Percentiles rank a stretch among this genome's conserved stretches.
phyloP scores from a whole-genome alignment of 1,284 basidiomycete species.

The Ceratobasidium sp. region DNA sequence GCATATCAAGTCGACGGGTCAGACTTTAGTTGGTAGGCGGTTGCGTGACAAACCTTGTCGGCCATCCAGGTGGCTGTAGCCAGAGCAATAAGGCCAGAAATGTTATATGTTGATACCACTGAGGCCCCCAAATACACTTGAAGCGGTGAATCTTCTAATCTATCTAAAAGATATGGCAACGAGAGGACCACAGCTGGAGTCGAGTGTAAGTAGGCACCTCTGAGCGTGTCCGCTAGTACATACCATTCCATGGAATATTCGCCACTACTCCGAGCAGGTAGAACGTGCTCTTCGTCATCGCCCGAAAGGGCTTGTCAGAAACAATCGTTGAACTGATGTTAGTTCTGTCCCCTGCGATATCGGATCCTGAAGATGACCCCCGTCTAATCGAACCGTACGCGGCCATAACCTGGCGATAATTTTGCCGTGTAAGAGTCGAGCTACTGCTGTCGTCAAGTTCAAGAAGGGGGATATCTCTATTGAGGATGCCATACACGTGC shows the following conservation, averaged over 20 bases:
- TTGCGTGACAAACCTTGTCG: background rate
- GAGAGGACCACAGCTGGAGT: background rate
- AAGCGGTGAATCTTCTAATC: background rate
- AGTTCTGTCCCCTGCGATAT: background rate
- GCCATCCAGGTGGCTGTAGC: background rate
- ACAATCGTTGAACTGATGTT: background rate
- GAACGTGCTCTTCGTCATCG: background rate
- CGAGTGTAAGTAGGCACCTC: too few relatives aligned
- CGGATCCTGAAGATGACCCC: background rate
- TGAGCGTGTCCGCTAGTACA: background rate
- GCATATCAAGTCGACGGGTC: too few relatives aligned
- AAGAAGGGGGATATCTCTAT: too few relatives aligned
- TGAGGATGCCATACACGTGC: too few relatives aligned
- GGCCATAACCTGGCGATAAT: background rate
- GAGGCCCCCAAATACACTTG: background rate
- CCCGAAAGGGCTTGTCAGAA: background rate
- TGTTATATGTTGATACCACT: background rate
- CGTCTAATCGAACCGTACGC: background rate
- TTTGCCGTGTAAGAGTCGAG: background rate
- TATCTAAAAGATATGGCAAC: background rate
- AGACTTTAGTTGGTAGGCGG: too few relatives aligned
- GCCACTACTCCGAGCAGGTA: background rate
- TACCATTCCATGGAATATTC: background rate
- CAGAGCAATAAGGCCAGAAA: background rate
- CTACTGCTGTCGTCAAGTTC: background rate